Evolutionary conservation across 2,329 filamentous ascomycete species (phyloP).

Genomic region (Graphiopsis chlorocephala): DNA sequence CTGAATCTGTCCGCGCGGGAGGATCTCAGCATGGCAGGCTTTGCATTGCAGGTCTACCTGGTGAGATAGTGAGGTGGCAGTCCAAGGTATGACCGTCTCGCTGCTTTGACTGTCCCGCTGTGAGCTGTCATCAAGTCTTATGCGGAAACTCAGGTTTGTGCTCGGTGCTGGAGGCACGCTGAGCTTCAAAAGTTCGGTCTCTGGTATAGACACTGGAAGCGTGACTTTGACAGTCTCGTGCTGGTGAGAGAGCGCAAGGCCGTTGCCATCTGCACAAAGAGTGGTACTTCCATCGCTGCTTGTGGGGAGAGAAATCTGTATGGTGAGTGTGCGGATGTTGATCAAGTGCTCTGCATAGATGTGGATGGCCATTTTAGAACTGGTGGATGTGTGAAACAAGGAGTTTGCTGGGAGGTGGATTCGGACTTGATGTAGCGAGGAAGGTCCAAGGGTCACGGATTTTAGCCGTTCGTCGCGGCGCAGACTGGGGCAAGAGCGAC

Average conservation of each 20-base stretch:
- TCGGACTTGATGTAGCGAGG: neutral
- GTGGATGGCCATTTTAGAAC: constrained; percentile 30
- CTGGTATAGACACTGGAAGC: constrained; percentile 47
- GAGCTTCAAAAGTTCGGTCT: constrained; percentile 41
- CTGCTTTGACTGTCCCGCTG: neutral
- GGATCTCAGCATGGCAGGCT: constrained; percentile 27
- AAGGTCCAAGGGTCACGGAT: neutral
- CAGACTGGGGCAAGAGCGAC: neutral
- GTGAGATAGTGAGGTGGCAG: constrained; percentile 35
- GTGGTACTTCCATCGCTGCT: constrained; percentile 43
- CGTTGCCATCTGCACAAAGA: constrained; percentile 44
- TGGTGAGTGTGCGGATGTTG: constrained; percentile 59
- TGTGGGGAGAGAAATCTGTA: constrained; percentile 52
- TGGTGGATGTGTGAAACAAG: neutral
- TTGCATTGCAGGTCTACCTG: constrained; percentile 29
- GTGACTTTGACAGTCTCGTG: constrained; percentile 43
- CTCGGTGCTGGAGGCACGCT: constrained; percentile 48
- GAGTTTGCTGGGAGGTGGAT: neutral
- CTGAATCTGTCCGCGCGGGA: constrained; percentile 38
- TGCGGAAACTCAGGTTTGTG: constrained; percentile 53
- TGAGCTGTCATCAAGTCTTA: constrained; percentile 44
- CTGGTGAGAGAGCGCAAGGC: constrained; percentile 47
- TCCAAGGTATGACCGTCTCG: constrained; percentile 43
- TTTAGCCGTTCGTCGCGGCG: neutral
- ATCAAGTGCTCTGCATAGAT: constrained; percentile 61